Percentiles rank a stretch among this genome's conserved stretches.
Evolutionary conservation across 2,329 filamentous ascomycete genomes (phyloP).

Genomic region (Ascochyta rabiei): DNA sequence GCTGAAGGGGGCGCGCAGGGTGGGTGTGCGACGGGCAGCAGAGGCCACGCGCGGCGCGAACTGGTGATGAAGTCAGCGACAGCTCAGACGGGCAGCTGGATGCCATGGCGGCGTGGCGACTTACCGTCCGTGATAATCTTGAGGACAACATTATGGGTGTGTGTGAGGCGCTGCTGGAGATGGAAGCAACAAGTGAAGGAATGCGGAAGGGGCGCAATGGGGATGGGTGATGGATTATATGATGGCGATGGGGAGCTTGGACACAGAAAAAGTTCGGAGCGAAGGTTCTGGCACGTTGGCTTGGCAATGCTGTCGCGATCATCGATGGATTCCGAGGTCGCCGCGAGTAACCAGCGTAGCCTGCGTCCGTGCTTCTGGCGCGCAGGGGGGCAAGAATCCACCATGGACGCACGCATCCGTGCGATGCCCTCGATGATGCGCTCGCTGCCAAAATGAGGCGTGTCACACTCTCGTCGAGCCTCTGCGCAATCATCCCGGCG

Average conservation of each 20-base stretch:
- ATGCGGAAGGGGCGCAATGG: constrained; percentile 25
- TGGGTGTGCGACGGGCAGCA: constrained; percentile 67
- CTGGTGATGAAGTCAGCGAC: constrained; percentile 42
- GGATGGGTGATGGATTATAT: constrained; percentile 31
- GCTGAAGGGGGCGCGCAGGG: constrained; percentile 70
- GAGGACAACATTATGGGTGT: constrained; percentile 49
- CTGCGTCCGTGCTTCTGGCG: constrained; percentile 21
- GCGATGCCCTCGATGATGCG: background rate
- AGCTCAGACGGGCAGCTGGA: background rate
- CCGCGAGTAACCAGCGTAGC: constrained; percentile 11
- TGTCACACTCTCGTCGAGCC: background rate
- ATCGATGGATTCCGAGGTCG: constrained; percentile 21
- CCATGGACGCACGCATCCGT: background rate
- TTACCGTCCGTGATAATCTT: constrained; percentile 51
- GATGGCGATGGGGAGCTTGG: constrained; percentile 38
- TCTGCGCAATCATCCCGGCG: background rate
- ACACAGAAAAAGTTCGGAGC: constrained; percentile 32
- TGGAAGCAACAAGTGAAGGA: constrained; percentile 37
- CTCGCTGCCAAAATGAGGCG: background rate
- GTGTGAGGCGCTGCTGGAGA: constrained; percentile 39
- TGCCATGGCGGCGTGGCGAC: constrained; percentile 19
- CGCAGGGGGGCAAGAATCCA: background rate
- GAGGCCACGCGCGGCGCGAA: constrained; percentile 75
- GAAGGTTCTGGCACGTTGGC: constrained; percentile 35
- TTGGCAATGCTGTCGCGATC: constrained; percentile 13